Evolutionary conservation across 2,329 filamentous ascomycete genomes (phyloP).

Genomic region (Phyllosticta citriasiana): DNA sequence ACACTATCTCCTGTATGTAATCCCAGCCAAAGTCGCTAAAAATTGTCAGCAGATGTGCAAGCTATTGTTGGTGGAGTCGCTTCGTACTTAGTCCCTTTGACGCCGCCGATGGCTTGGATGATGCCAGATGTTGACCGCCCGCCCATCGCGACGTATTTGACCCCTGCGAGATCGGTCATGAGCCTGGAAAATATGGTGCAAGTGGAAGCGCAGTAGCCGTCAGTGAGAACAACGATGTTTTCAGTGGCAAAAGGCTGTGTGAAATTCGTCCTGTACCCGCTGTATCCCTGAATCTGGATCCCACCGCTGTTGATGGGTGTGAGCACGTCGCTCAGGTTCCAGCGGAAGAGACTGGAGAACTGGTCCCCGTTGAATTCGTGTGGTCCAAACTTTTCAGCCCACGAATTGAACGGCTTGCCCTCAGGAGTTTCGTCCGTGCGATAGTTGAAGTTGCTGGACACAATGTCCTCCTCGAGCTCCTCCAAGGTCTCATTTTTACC

Average conservation of each 20-base stretch:
- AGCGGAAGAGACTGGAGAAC: slow-evolving; percentile 49
- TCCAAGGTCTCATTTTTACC: slow-evolving; percentile 25
- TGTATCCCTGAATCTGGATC: slow-evolving; percentile 27
- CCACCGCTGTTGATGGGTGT: slow-evolving; percentile 24
- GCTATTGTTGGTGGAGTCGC: background rate
- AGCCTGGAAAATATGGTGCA: slow-evolving; percentile 50
- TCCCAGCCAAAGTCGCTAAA: slow-evolving; percentile 25
- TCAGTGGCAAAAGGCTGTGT: slow-evolving; percentile 45
- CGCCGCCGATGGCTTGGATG: slow-evolving; percentile 51
- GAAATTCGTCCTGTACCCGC: slow-evolving; percentile 28
- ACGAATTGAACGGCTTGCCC: slow-evolving; percentile 39
- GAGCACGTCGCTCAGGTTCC: slow-evolving; percentile 33
- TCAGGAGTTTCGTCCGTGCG: slow-evolving; percentile 33
- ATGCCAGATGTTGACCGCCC: slow-evolving; percentile 45
- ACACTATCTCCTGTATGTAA: slow-evolving; percentile 22
- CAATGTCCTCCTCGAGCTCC: slow-evolving; percentile 17
- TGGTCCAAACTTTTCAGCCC: slow-evolving; percentile 36
- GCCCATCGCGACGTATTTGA: slow-evolving; percentile 50
- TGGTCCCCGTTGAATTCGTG: slow-evolving; percentile 35
- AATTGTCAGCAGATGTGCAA: background rate
- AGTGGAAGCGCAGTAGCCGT: slow-evolving; percentile 50
- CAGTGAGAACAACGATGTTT: slow-evolving; percentile 44
- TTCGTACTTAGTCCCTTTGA: slow-evolving; percentile 40
- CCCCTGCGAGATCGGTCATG: slow-evolving; percentile 41
- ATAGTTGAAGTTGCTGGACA: slow-evolving; percentile 37